These are phyloP conservation scores for Boletus patriciae DNA, from an alignment of 768 basidiomycete genomes.

Conservation along the genomic window DNA sequence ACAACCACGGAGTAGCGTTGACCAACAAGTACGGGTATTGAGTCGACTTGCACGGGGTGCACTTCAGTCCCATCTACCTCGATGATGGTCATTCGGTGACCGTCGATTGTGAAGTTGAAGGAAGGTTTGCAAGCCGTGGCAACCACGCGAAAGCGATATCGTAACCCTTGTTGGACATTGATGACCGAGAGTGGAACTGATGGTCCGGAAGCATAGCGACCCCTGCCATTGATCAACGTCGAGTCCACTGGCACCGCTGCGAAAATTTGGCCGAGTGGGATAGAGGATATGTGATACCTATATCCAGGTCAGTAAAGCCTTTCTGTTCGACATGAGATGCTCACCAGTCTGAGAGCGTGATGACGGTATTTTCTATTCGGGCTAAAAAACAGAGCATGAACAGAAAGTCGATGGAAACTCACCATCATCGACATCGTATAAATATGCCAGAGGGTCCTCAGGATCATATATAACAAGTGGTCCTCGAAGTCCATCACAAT, in stretches of 20 bases:
- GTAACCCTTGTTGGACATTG: slow-evolving; percentile 38
- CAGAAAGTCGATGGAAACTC: not conserved
- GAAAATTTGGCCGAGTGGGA: not conserved
- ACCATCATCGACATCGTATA: slow-evolving; percentile 50
- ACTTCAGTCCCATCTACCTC: not conserved
- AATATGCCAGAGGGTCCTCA: slow-evolving; percentile 35
- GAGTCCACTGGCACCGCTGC: slow-evolving; percentile 28
- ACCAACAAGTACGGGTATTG: not conserved
- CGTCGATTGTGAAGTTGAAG: slow-evolving; percentile 4
- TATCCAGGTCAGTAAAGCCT: not conserved
- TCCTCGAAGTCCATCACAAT: slow-evolving; percentile 43
- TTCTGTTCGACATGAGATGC: not conserved
- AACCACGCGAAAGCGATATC: slow-evolving; percentile 57
- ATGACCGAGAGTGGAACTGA: slow-evolving; percentile 43
- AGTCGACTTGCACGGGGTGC: not conserved
- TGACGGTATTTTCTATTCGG: slow-evolving; percentile 38
- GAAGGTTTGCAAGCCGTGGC: slow-evolving; percentile 45
- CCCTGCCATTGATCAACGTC: slow-evolving; percentile 53
- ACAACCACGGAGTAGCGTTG: slow-evolving; percentile 27
- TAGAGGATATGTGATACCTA: not conserved
- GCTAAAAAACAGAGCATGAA: not conserved
- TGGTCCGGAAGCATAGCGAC: slow-evolving; percentile 46
- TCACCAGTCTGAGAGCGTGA: not conserved
- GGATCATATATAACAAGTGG: slow-evolving; percentile 5
- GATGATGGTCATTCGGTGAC: slow-evolving; percentile 2